Conservation (phyloP, 2,329 filamentous ascomycete genomes). For the Cordyceps javanica region DNA sequence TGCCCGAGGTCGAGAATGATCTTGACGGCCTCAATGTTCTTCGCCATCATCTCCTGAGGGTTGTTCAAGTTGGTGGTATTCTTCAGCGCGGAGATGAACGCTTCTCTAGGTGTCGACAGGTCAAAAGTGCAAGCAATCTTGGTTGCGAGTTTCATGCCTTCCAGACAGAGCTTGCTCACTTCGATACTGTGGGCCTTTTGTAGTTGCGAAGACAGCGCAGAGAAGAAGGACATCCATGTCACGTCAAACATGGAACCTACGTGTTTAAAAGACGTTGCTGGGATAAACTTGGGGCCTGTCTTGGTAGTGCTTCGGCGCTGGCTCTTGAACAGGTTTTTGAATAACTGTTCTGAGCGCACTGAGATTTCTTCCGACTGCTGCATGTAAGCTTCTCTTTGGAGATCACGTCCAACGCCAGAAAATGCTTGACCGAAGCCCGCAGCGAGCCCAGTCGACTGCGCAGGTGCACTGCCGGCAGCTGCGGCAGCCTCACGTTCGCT, state of each 20-base stretch:
- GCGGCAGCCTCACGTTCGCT: constrained; percentile 88
- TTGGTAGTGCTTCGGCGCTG: constrained; percentile 76
- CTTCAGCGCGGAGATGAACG: constrained; percentile 87
- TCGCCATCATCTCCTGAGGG: constrained; percentile 86
- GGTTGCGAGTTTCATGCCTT: constrained; percentile 91
- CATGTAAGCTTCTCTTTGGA: constrained; percentile 87
- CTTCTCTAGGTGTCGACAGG: constrained; percentile 84
- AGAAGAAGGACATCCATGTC: constrained; percentile 99
- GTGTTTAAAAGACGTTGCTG: constrained; percentile 88
- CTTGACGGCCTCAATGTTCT: constrained; percentile 93
- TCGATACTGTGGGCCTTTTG: constrained; percentile 92
- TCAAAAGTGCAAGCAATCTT: constrained; percentile 92
- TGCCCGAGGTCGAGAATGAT: constrained; percentile 87
- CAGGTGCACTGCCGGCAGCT: constrained; percentile 58
- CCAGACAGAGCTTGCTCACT: constrained; percentile 85
- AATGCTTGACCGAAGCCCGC: constrained; percentile 83
- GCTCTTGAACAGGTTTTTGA: constrained; percentile 86
- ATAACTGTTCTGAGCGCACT: constrained; percentile 69
- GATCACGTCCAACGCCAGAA: constrained; percentile 83
- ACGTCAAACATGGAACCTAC: constrained; percentile 98
- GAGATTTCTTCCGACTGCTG: constrained; percentile 94
- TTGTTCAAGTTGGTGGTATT: constrained; percentile 97
- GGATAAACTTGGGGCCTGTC: constrained; percentile 70
- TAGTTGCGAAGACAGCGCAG: constrained; percentile 84
- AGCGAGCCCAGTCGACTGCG: constrained; percentile 63